Percentiles rank a stretch among this genome's conserved stretches.
phyloP scores from a whole-genome alignment of 768 basidiomycete species.

The Galerina sulciceps region DNA sequence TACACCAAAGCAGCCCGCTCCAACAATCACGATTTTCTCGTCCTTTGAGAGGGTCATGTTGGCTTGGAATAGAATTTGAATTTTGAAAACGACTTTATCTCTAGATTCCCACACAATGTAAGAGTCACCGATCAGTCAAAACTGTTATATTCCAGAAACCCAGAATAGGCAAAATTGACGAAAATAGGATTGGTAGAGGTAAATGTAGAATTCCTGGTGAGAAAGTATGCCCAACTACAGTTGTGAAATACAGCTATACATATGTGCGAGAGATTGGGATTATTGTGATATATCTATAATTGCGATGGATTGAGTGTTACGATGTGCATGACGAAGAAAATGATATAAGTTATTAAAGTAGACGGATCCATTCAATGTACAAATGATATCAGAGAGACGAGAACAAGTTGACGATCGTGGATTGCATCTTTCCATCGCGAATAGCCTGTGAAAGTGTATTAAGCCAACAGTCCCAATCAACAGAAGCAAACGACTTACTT shows the following conservation, averaged over 20 bases:
- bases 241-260: no score
- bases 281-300: no score
- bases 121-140: no score
- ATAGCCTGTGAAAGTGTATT: conserved; percentile 39
- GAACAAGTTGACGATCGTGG: conserved; percentile 46
- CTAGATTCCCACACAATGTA: no score
- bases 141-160: no score
- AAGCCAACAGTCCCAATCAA: neutral
- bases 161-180: no score
- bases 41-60: conserved; percentile 31
- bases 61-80: neutral
- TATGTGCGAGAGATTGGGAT: no score
- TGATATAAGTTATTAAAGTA: neutral
- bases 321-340: conserved; percentile 1
- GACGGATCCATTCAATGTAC: neutral
- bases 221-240: no score
- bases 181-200: no score
- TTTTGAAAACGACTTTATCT: neutral
- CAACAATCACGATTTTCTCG: conserved; percentile 65
- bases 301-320: neutral
- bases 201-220: no score
- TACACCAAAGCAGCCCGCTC: conserved; percentile 85
- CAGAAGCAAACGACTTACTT: conserved; percentile 48
- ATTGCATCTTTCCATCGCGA: conserved; percentile 55
- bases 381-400: conserved; percentile 21